Base-by-base conservation (phyloP, 2,329 filamentous ascomycete genomes). In the Trematosphaeria pertusa region DNA sequence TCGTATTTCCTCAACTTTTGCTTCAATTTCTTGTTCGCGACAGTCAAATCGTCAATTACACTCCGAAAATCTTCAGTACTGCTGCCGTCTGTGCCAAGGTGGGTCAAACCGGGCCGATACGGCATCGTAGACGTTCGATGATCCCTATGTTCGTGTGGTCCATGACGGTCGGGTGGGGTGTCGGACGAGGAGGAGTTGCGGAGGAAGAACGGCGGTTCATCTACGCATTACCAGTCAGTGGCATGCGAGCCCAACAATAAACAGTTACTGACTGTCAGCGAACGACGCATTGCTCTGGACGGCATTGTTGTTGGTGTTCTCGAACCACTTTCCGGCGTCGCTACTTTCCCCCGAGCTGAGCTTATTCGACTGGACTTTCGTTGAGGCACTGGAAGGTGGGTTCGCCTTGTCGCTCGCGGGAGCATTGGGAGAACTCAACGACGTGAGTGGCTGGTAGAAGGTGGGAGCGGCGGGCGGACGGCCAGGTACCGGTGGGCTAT, bases 31-130 rank as follows among this genome's bases (percentile, higher is more conserved):
- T 90, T 89, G 65, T 94, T 95, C 64, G 91, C 87, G 19, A 96
- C 77, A 0, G 90, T 96, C 48, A 96, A 72, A 65, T 96, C 91
- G 61, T 96, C 90, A 37, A 96, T 95, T 12, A 96, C 89, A 56
- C 87, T 87, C 36, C 90, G 81, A 50, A 85, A 92, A 45, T 92
- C 89, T 46, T 89, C 88, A 20, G 82, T 84, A 39, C 85, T 87
- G 63, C 83, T 89, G 21, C 75, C 76, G 35, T 75, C 73, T 5
- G 71, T 74, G 33, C 59, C 67, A 8, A 70, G 30, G 9, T 59
- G 62, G 73, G 82, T 15, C 71, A 81, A 30, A 14, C 48, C 55
- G 11, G 60, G 58, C 17, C 65, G 65, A 42, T 67, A 61, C 4
- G 62, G 64, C 31, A 70, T 62, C 9, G 44, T 14, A 1, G 58